Base-by-base conservation (phyloP, 148 eudicot species). In the Camellia granthamiana region DNA sequence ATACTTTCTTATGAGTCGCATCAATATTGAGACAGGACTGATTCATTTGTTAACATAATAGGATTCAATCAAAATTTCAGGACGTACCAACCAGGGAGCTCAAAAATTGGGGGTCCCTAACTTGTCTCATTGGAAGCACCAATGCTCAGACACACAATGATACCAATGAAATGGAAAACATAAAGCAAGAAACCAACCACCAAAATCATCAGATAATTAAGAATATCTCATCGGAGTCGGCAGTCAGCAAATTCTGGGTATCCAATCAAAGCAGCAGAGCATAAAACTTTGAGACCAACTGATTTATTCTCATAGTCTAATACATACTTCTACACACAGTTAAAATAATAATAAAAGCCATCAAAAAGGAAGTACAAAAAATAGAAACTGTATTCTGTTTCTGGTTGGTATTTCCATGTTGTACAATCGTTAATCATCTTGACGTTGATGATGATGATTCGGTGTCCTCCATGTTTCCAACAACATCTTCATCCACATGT, bases 311-410 rank as follows among this genome's bases (percentile, higher is more conserved):
- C 77, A 79, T 55, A 74, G 62, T 81, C 77, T 77, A 83, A 85
- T 89, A 83, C 84, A 89, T 42, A 59, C 81, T 78, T 84, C 85
- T 85, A 87, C 87, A 85, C 73, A 75, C 72, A 21, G 58, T 52
- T 21, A 49, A 56, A n/a, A 11, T 38, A 19, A 68, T 61, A 70
- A 38, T 73, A 14, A 14, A 80, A 51, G 73, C 77, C 78, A 73
- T 41, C 44, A 80, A 19, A 72, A 23, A 68, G 59, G 19, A 56
- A 69, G 71, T 60, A 46, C 69, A 66, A 60, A 55, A 63, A 60
- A 75, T 73, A 73, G 82, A 82, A 62, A 78, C 54, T 78, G 80
- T 64, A 75, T 62, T 83, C 62, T 70, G 44, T 58, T 10, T 12
- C 15, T 14, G 5, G 30, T 63, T 61, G 23, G 58, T 60, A 43